Base-by-base conservation (phyloP, 1,284 basidiomycete species). In the Ceratobasidium sp. region DNA sequence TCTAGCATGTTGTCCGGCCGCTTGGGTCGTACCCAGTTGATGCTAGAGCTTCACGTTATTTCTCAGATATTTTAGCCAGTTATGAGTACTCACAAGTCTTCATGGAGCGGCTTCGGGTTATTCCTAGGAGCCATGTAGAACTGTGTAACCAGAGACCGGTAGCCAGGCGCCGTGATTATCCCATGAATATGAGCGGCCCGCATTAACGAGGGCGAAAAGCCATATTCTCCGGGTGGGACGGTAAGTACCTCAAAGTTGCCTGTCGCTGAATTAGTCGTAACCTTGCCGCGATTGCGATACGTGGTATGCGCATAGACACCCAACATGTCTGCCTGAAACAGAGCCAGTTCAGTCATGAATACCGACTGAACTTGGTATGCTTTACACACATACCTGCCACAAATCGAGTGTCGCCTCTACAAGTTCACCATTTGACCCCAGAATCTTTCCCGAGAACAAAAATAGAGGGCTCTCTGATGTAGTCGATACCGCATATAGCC, bases 401-500 rank as follows among this genome's bases (percentile, higher is more conserved):
- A 70, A 37, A 32, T 70, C 68, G 4, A 70, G 68, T 19, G 68
- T 70, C 13, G 68, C 68, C 25, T 34, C 37, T 59, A 70, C 34
- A 9, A 54, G 68, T 19, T 70, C 68, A 11, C 54, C 68, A 15
- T 59, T n/a, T 4, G 68, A 54, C 44, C 68, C 68, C 25, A 70
- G 37, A 1, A 70, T 40, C 37, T 46, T 70, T n/a, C 68, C 68
- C 19, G 54, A 59, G 44, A 70, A 70, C 40, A 70, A 46, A 46
- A 70, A 70, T 17, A 70, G 5, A 9, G 68, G 68, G 32, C 51
- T 40, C 11, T 15, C 51, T 70, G 32, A 6, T 13, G 13, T 59
- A 13, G 13, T 29, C 25, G 1, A 29, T 22, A 59, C 15, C 56
- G 56, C 25, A 34, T 59, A 52, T 43, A 64, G 40, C 34, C 19